Percentiles rank a stretch among this genome's conserved stretches.
These are phyloP conservation scores for Skeletonema grethae DNA, from an alignment of 108 stramenopile species.

Conservation along the genomic window DNA sequence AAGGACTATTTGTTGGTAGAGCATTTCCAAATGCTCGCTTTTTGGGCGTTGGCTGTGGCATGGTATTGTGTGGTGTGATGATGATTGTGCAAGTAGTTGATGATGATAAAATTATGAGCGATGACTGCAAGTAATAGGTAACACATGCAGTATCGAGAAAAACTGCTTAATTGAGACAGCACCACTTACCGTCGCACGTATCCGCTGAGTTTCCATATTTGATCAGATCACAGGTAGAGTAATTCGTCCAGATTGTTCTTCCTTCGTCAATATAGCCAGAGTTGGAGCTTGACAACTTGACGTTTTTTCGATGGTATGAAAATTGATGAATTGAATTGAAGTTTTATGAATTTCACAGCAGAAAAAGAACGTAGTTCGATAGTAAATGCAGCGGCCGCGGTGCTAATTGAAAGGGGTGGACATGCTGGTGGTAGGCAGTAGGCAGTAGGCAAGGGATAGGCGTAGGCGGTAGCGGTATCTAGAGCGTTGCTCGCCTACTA, in stretches of 20 bases:
- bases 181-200: not conserved
- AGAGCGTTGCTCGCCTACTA: no score
- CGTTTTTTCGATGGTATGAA: no score
- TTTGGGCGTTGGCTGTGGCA: not conserved
- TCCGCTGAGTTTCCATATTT: not conserved
- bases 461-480: no score
- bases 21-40: not conserved
- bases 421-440: no score
- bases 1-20: conserved; percentile 10
- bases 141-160: not conserved
- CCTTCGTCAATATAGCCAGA: not conserved
- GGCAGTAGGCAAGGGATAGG: no score
- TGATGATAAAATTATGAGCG: not conserved
- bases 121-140: not conserved
- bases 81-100: no score
- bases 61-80: not conserved
- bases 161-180: not conserved
- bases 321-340: no score
- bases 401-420: no score
- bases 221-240: not conserved
- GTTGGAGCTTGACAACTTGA: no score
- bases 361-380: no score
- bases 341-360: no score
- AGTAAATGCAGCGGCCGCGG: no score
- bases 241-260: not conserved